Evolutionary conservation across 257 asterid species (phyloP).

Genomic region (Rubia yunnanensis): DNA sequence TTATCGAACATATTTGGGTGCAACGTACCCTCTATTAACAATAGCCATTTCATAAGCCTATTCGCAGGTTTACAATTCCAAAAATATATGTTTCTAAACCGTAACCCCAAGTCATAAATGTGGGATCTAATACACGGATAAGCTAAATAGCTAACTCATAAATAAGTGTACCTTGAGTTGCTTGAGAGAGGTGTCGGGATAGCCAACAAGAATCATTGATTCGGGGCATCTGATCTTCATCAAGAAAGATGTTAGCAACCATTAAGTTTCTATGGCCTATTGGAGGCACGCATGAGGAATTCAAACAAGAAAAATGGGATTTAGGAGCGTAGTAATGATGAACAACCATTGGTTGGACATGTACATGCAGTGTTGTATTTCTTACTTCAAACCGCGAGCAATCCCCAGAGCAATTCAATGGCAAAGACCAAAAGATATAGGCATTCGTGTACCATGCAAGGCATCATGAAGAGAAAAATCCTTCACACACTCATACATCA

Average conservation of each 20-base stretch:
- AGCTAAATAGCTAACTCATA: not conserved
- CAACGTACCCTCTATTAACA: slow-evolving; percentile 69
- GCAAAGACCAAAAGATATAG: slow-evolving; percentile 62
- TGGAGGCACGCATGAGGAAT: slow-evolving; percentile 65
- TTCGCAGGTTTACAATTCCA: not conserved
- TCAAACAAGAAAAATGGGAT: slow-evolving; percentile 20
- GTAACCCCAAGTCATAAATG: too few relatives aligned
- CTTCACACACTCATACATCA: slow-evolving; percentile 62
- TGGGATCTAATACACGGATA: too few relatives aligned
- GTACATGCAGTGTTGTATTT: not conserved
- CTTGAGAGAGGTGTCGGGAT: slow-evolving; percentile 58
- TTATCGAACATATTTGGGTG: slow-evolving; percentile 58
- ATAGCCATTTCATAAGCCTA: slow-evolving; percentile 97
- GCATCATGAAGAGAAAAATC: slow-evolving; percentile 63
- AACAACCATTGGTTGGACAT: not conserved
- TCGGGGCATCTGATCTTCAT: slow-evolving; percentile 68
- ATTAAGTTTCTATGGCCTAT: slow-evolving; percentile 72
- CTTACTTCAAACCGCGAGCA: slow-evolving; percentile 76
- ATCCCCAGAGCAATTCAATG: slow-evolving; percentile 65
- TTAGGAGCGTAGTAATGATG: not conserved
- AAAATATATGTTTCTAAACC: not conserved
- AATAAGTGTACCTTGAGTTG: slow-evolving; percentile 52
- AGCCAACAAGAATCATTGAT: slow-evolving; percentile 68
- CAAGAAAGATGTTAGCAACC: slow-evolving; percentile 79
- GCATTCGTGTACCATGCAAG: slow-evolving; percentile 43